Conservation (phyloP, 495 filamentous ascomycete species). For the Podospora conica region DNA sequence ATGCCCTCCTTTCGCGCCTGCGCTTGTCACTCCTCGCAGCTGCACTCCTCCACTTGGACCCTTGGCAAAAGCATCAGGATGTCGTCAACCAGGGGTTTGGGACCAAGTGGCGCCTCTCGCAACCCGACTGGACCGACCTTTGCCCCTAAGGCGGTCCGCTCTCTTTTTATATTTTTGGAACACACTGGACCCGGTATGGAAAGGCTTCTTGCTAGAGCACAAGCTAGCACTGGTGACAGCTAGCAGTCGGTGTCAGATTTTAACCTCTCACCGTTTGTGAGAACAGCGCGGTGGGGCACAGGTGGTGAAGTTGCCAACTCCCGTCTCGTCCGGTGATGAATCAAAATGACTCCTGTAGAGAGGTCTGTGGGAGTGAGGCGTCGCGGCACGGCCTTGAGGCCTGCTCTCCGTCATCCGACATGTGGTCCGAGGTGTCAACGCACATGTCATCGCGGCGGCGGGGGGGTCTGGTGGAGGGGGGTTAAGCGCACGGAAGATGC, state of each 20-base stretch:
- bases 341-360: not conserved
- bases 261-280: not conserved
- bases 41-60: not conserved
- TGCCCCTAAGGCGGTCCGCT: too few species aligned
- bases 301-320: not conserved
- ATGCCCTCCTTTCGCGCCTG: not conserved
- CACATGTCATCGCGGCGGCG: conserved; percentile 3
- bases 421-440: not conserved
- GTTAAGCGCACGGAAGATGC: not conserved
- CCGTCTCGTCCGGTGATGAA: too few species aligned
- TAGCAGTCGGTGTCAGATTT: not conserved
- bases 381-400: not conserved
- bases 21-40: not conserved
- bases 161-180: conserved; percentile 1
- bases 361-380: not conserved
- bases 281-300: not conserved
- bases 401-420: not conserved
- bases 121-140: conserved; percentile 5
- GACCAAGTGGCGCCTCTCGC: not conserved
- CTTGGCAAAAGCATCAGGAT: conserved; percentile 1
- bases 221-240: not conserved
- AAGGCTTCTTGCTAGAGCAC: not conserved
- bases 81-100: conserved; percentile 9
- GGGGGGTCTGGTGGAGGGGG: too few species aligned
- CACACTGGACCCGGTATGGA: not conserved